Conservation (phyloP, 176 grass and related monocot genomes). For the Leersia perrieri region DNA sequence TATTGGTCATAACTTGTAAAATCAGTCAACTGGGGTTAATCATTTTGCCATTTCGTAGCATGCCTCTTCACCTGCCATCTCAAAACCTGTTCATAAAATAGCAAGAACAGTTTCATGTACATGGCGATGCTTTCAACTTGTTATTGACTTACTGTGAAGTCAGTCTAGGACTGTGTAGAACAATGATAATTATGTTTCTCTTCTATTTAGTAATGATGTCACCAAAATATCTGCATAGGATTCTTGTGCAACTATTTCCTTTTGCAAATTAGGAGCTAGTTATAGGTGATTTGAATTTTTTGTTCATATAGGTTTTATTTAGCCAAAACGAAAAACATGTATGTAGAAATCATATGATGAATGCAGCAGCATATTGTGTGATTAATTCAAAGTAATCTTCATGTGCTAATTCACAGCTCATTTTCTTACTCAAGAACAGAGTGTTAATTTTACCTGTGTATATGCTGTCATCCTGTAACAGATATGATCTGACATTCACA, state of each 20-base stretch:
- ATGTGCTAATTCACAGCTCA: conserved; percentile 18
- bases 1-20: conserved; percentile 10
- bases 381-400: neutral
- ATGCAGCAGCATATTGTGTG: neutral
- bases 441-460: neutral
- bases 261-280: neutral
- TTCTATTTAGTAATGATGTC: neutral
- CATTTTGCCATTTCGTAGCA: neutral
- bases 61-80: conserved; percentile 14
- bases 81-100: neutral
- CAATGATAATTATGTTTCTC: neutral
- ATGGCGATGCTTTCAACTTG: neutral
- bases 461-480: conserved; percentile 30
- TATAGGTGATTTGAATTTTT: conserved; percentile 4
- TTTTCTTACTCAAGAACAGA: neutral
- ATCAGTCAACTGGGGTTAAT: neutral
- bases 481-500: conserved; percentile 45
- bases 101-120: neutral
- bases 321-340: neutral
- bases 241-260: neutral
- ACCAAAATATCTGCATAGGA: neutral
- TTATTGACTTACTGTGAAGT: conserved; percentile 14
- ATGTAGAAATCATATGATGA: neutral
- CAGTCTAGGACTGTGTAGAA: neutral
- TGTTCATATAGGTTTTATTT: neutral